Base-by-base conservation (phyloP, 495 filamentous ascomycete species). In the Chaetomium fimeti region DNA sequence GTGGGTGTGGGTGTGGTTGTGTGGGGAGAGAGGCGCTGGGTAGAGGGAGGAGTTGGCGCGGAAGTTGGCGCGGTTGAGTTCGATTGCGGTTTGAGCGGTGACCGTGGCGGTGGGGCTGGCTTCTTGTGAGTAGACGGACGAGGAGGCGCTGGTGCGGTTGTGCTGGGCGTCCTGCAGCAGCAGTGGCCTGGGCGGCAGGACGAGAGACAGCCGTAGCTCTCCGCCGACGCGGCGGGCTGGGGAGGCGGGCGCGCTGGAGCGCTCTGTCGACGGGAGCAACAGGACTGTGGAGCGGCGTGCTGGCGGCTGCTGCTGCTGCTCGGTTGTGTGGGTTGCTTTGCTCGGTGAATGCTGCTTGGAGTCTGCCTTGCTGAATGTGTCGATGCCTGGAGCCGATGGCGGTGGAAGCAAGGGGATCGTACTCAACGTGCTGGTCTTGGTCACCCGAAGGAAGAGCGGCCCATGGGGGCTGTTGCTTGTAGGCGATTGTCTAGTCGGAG, bases 41-140 rank as follows among this genome's bases (percentile, higher is more conserved):
- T 42, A 58, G 38, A 67, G 57, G 2, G 32, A 47, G 3, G 59
- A 49, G 57, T 66, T 66, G 45, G 58, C 48, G 4, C n/a, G 51
- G 56, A 69, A 63, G 47, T 36, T 40, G 42, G 47, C 59, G 3
- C 45, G 36, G 61, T 71, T 71, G 57, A 68, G 28, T 4, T 61
- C 63, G 20, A 40, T 25, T 42, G 53, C 60, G 3, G 64, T 47
- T 32, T 9, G 28, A 48, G 25, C 48, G 43, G 45, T 40, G 16
- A 56, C 6, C 1, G 20, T 32, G 52, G 42, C 16, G 28, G 22
- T 42, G 5, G 67, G 32, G 42, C 7, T n/a, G 27, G 61, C 11
- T 27, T 70, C 68, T 36, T 68, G 66, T 16, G 72, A 72, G 58
- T 72, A 74, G 49, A 72, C 32, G 1, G 70, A 74, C 0, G 69